Evolutionary conservation across 2,329 filamentous ascomycete species (phyloP).

Genomic region (Colletotrichum plurivorum): DNA sequence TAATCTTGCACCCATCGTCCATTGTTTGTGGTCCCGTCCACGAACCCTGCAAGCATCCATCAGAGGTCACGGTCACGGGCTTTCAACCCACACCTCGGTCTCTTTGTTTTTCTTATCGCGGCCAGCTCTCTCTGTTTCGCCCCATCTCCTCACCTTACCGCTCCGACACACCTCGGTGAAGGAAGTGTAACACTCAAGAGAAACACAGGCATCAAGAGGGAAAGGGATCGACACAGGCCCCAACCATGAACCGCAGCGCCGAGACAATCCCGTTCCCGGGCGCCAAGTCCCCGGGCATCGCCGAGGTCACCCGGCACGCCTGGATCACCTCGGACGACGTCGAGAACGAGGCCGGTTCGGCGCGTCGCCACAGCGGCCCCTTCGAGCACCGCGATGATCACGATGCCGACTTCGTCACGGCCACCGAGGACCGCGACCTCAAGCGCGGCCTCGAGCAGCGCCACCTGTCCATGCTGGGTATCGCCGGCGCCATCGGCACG

Average conservation of each 20-base stretch:
- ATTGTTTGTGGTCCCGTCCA: background rate
- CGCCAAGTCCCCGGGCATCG: slow-evolving; percentile 39
- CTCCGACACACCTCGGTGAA: slow-evolving; percentile 17
- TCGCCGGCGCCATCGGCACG: slow-evolving; percentile 73
- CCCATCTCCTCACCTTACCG: slow-evolving; percentile 3
- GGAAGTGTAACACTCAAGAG: too few relatives aligned
- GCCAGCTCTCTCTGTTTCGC: slow-evolving; percentile 16
- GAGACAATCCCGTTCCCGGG: slow-evolving; percentile 36
- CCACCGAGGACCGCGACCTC: slow-evolving; percentile 64
- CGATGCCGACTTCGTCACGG: slow-evolving; percentile 61
- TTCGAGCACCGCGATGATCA: slow-evolving; percentile 42
- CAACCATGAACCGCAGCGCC: slow-evolving; percentile 30
- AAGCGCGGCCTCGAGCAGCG: slow-evolving; percentile 65
- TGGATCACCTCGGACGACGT: slow-evolving; percentile 38
- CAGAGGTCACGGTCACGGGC: background rate
- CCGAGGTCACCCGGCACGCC: slow-evolving; percentile 34
- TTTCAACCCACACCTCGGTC: background rate
- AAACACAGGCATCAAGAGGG: background rate
- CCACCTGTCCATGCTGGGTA: slow-evolving; percentile 74
- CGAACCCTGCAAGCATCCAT: background rate
- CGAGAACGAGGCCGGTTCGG: slow-evolving; percentile 21
- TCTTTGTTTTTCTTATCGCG: slow-evolving; percentile 1
- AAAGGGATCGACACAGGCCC: background rate
- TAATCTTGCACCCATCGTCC: background rate
- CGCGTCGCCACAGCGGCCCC: slow-evolving; percentile 18